Evolutionary conservation across 768 basidiomycete genomes (phyloP), one percentile per base, ranked within the genome.

Genomic region (Dioszegia aurantiaca): DNA sequence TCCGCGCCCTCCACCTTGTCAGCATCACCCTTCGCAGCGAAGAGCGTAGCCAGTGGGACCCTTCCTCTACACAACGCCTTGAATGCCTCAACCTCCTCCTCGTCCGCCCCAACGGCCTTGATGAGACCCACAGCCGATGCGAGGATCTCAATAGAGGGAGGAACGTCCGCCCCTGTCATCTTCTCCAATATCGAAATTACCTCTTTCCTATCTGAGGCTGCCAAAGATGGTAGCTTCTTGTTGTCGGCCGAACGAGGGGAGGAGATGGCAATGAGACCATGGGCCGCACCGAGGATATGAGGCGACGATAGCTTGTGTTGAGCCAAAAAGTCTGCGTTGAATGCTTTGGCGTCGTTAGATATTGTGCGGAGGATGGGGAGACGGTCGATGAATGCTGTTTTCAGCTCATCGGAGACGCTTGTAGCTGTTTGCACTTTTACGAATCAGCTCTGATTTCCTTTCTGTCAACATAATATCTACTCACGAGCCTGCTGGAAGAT

Each of bases 291-390:
- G 6, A 94, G 75, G 31, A 87, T 78, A 0, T 84, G 84, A 1
- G 73, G 61, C 0, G 83, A 79, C 10, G 81, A 81, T 0, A 75
- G 65, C 0, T 84, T 77, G 59, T 87, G 82, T 16, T 69, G 79
- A 69, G 92, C 87, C 12, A 90, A 81, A 73, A 86, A 90, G 60
- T 88, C 83, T 17, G 85, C 82, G 68, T 88, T 91, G 78, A 82
- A 0, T 81, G 81, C 40, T 87, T 84, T n/a, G 84, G 67, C 0
- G 85, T 81, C 1, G 85, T 26, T 16, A 8, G 51, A 53, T 23
- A 53, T 53, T 14, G 11, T 40, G 24, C 14, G 74, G 41, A 90
- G 67, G 41, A 79, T 75, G 0, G 79, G 53, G 16, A 87, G 61
- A 0, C 81, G 68, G 19, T 82, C 79, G 0, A 79, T 73, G 51